A percentile compares a stretch with the other conserved stretches of the same genome.
These are phyloP conservation scores for Hirschioporus abietinus DNA, from an alignment of 768 basidiomycete species.

Conservation along the genomic window DNA sequence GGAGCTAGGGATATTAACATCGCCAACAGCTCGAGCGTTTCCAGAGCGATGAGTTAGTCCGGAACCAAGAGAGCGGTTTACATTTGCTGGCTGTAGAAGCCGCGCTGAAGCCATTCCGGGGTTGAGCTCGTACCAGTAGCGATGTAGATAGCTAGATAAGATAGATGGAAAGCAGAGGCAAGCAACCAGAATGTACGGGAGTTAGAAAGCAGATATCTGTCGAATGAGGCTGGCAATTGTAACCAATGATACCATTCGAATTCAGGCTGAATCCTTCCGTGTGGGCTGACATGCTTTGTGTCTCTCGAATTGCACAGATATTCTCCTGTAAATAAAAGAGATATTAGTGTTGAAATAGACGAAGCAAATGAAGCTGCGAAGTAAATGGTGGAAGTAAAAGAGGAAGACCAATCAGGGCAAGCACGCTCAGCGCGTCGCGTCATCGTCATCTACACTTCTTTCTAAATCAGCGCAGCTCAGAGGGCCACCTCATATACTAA, in stretches of 20 bases:
- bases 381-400: background rate
- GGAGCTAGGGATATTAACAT: background rate
- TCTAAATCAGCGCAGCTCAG: background rate
- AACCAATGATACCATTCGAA: background rate
- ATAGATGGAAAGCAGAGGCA: background rate
- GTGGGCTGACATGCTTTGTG: background rate
- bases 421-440: background rate
- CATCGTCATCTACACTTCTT: background rate
- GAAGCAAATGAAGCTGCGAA: background rate
- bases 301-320: background rate
- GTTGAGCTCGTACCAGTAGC: background rate
- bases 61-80: background rate
- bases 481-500: background rate
- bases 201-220: background rate
- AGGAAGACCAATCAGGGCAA: background rate
- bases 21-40: background rate
- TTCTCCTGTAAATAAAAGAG: background rate
- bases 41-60: slow-evolving; percentile 1
- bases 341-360: no score
- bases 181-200: background rate
- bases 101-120: background rate
- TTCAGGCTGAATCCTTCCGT: background rate
- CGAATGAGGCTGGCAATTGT: background rate
- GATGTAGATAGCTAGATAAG: background rate
- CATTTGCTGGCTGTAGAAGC: background rate